Conservation (phyloP, 1,284 basidiomycete genomes). For the Leccinum pachyderme region DNA sequence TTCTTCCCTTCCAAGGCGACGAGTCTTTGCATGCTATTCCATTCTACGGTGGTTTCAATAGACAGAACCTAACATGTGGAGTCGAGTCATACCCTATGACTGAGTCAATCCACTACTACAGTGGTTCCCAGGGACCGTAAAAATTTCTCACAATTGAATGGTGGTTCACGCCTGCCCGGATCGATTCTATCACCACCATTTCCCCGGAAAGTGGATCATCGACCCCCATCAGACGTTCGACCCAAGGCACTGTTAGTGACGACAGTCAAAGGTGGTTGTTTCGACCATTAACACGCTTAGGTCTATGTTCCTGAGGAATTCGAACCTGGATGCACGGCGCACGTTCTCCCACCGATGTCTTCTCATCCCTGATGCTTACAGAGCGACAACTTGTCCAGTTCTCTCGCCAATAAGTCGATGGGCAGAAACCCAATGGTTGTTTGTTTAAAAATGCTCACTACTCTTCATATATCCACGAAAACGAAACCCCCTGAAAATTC, state of each 20-base stretch:
- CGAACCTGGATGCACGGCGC: neutral
- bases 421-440: neutral
- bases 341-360: neutral
- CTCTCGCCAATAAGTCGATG: neutral
- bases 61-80: no score
- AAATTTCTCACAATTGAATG: neutral
- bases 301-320: neutral
- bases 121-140: neutral
- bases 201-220: neutral
- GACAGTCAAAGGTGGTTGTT: neutral
- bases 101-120: neutral
- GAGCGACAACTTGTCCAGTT: neutral
- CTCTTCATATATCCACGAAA: neutral
- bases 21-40: neutral
- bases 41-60: neutral
- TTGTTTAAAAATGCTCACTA: neutral
- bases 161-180: neutral
- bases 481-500: neutral
- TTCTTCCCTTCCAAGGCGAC: neutral
- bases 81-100: no score
- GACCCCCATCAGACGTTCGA: neutral
- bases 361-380: neutral
- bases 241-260: neutral
- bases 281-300: neutral
- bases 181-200: neutral